These are phyloP conservation scores for Thinopyrum elongatum DNA, from an alignment of 176 grass and related monocot genomes.

Conservation along the genomic window DNA sequence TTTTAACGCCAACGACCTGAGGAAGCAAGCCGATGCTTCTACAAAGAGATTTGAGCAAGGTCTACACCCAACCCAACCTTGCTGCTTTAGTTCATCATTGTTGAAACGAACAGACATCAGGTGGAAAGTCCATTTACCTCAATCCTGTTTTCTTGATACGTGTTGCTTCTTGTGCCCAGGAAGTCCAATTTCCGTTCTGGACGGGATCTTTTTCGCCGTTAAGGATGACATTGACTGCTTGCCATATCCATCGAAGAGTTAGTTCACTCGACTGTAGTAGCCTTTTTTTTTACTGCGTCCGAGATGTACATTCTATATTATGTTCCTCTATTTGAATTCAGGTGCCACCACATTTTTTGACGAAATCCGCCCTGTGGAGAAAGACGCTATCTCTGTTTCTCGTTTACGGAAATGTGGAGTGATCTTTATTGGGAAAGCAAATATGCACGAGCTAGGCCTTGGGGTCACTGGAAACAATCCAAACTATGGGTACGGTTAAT, in stretches of 20 bases:
- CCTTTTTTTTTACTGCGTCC: not conserved
- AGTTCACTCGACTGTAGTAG: slow-evolving; percentile 17
- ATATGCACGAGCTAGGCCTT: slow-evolving; percentile 98
- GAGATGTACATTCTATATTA: not conserved
- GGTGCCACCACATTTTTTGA: slow-evolving; percentile 87
- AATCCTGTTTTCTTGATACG: not conserved
- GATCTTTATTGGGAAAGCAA: slow-evolving; percentile 92
- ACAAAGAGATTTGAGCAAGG: slow-evolving; percentile 78
- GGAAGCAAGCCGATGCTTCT: slow-evolving; percentile 82
- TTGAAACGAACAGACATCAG: not conserved
- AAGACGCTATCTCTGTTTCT: slow-evolving; percentile 76
- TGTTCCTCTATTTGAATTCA: slow-evolving; percentile 24
- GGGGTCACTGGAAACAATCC: slow-evolving; percentile 97
- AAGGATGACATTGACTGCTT: slow-evolving; percentile 98
- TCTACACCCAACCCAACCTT: not conserved
- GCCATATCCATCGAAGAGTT: slow-evolving; percentile 81
- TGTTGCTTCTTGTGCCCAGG: slow-evolving; percentile 45
- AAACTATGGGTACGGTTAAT: slow-evolving; percentile 76
- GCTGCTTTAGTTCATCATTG: not conserved
- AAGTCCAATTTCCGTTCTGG: slow-evolving; percentile 69
- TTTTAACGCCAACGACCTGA: slow-evolving; percentile 66
- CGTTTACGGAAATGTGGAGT: slow-evolving; percentile 89
- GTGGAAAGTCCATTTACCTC: not conserved
- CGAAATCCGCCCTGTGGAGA: slow-evolving; percentile 50
- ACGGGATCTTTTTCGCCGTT: slow-evolving; percentile 84